A percentile compares a stretch with the other conserved stretches of the same genome.
Evolutionary conservation across 306 rosid species (phyloP).

Genomic region (Castanospermum australe): DNA sequence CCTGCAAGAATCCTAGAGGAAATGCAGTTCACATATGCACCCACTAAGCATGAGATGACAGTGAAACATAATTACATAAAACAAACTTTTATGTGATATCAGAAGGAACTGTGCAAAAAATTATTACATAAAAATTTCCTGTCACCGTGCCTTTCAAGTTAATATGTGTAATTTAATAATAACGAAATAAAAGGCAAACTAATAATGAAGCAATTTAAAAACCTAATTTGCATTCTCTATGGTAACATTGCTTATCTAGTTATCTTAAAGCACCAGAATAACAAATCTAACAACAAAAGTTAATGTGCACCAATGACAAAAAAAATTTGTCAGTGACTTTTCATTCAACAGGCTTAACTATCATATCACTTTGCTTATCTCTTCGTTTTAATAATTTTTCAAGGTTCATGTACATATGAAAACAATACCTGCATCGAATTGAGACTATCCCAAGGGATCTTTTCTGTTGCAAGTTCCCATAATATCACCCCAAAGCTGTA

Average conservation of each 20-base stretch:
- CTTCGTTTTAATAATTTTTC: neutral
- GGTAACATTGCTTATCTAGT: neutral
- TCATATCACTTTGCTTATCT: neutral
- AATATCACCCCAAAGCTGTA: slow-evolving; percentile 96
- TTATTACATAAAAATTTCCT: neutral
- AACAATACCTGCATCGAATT: slow-evolving; percentile 95
- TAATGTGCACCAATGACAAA: slow-evolving; percentile 6
- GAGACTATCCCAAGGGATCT: slow-evolving; percentile 98
- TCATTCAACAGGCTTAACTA: neutral
- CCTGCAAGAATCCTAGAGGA: slow-evolving; percentile 68
- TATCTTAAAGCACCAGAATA: neutral
- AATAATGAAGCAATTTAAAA: neutral
- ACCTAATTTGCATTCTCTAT: neutral
- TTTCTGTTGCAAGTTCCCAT: slow-evolving; percentile 97
- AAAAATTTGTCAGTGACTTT: neutral
- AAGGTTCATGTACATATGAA: slow-evolving; percentile 28
- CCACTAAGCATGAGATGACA: neutral
- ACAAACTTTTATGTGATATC: neutral
- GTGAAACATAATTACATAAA: neutral
- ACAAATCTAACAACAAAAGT: neutral
- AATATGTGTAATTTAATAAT: neutral
- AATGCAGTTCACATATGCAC: slow-evolving; percentile 48
- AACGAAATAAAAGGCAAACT: neutral
- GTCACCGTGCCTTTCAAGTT: neutral
- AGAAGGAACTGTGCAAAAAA: neutral